These are phyloP conservation scores for Thelonectria blattea DNA, from an alignment of 2,329 filamentous ascomycete genomes.

Conservation along the genomic window DNA sequence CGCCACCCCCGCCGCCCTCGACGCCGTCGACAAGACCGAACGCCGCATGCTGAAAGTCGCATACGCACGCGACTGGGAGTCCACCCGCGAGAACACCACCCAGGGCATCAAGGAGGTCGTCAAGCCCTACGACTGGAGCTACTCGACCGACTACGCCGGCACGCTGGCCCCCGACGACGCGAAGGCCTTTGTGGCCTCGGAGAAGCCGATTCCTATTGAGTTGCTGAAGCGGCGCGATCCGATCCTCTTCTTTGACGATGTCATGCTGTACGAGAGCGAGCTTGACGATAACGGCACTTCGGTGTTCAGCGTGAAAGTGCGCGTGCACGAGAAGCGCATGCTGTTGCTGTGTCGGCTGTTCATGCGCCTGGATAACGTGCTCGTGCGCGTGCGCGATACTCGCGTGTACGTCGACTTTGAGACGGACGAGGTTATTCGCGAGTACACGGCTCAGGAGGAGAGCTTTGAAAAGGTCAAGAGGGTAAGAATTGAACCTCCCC, in stretches of 20 bases:
- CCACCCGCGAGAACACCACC: conserved; percentile 72
- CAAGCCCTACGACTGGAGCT: conserved; percentile 98
- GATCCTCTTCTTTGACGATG: conserved; percentile 95
- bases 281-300: conserved; percentile 97
- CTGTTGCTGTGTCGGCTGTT: conserved; percentile 87
- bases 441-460: conserved; percentile 89
- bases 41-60: conserved; percentile 90
- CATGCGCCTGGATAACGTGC: conserved; percentile 88
- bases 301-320: conserved; percentile 85
- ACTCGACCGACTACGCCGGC: conserved; percentile 86
- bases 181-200: conserved; percentile 40
- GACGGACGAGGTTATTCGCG: conserved; percentile 78
- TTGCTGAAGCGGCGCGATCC: conserved; percentile 88
- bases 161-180: conserved; percentile 55
- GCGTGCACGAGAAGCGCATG: conserved; percentile 90
- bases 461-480: conserved; percentile 76
- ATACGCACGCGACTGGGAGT: conserved; percentile 85
- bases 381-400: conserved; percentile 88
- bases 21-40: conserved; percentile 93
- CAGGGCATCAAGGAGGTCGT: conserved; percentile 93
- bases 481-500: conserved; percentile 52
- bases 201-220: conserved; percentile 75
- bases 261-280: conserved; percentile 96
- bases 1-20: conserved; percentile 84
- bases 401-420: conserved; percentile 90